Evolutionary conservation across 1,284 basidiomycete genomes (phyloP).

Genomic region (Pascua guehoae): DNA sequence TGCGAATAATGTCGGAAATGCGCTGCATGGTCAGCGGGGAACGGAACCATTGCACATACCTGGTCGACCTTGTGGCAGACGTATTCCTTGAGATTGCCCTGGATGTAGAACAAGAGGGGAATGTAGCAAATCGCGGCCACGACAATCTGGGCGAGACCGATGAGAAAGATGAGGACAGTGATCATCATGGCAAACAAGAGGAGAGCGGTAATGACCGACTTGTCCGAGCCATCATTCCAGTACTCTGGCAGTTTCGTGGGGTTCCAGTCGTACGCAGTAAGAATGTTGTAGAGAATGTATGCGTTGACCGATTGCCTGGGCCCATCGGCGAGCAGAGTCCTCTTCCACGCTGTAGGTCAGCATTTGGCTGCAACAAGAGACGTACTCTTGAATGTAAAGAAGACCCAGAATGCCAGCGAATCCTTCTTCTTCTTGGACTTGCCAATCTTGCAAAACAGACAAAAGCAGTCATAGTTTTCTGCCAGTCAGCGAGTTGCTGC

Average conservation of each 20-base stretch:
- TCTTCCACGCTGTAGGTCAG: conserved; percentile 79
- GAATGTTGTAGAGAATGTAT: conserved; percentile 87
- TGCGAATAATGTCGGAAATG: conserved; percentile 88
- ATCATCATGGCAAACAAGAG: conserved; percentile 85
- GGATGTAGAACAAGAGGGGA: conserved; percentile 89
- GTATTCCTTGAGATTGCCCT: conserved; percentile 96
- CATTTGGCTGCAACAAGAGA: conserved; percentile 11
- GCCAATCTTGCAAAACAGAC: conserved; percentile 94
- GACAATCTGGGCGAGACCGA: conserved; percentile 75
- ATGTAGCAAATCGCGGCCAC: conserved; percentile 84
- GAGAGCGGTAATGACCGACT: conserved; percentile 58
- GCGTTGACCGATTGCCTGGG: conserved; percentile 97
- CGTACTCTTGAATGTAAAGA: conserved; percentile 97
- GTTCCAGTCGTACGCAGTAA: conserved; percentile 55
- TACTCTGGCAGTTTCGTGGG: conserved; percentile 21
- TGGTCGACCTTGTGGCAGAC: conserved; percentile 94
- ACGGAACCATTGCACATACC: too few relatives aligned
- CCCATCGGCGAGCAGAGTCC: conserved; percentile 87
- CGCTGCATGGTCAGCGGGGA: conserved; percentile 58
- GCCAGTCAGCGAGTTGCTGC: too few relatives aligned
- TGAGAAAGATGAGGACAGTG: conserved; percentile 81
- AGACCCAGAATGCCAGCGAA: conserved; percentile 97
- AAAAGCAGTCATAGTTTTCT: conserved; percentile 90
- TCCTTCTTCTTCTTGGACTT: conserved; percentile 94
- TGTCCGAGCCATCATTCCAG: conserved; percentile 7